These are phyloP conservation scores for Meyerozyma athensensis DNA, from an alignment of 1,139 yeast species.

Conservation along the genomic window DNA sequence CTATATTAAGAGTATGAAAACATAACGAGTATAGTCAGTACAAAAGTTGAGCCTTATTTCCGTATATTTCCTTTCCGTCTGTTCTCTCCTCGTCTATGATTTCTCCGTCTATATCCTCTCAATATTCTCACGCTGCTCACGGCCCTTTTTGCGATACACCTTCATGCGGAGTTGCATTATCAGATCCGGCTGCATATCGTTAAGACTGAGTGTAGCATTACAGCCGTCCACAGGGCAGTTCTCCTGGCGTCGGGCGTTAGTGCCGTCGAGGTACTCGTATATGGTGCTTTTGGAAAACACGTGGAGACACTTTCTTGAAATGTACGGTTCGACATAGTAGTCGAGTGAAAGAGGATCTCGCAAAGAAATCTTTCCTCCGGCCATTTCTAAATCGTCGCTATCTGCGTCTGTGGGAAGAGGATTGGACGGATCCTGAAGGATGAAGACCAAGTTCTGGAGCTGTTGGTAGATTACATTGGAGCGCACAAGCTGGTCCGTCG, in stretches of 20 bases:
- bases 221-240: conserved; percentile 51
- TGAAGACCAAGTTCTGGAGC: conserved; percentile 24
- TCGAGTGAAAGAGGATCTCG: conserved; percentile 61
- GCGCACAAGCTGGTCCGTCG: conserved; percentile 2
- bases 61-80: no score
- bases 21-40: no score
- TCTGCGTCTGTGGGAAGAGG: conserved; percentile 36
- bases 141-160: conserved; percentile 21
- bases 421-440: conserved; percentile 35
- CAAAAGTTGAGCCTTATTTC: no score
- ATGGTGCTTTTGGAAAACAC: conserved; percentile 52
- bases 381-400: conserved; percentile 52
- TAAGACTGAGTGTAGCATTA: conserved; percentile 19
- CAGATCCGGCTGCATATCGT: conserved; percentile 37
- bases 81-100: no score
- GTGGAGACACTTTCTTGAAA: conserved; percentile 53
- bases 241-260: conserved; percentile 7
- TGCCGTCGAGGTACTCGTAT: conserved; percentile 20
- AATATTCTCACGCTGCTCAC: conserved; percentile 6
- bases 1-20: no score
- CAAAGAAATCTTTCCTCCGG: conserved; percentile 63
- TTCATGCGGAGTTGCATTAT: conserved; percentile 49
- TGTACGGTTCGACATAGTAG: conserved; percentile 48
- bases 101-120: background rate
- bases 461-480: conserved; percentile 16